Percentiles rank a stretch among this genome's conserved stretches.
Evolutionary conservation across 2,329 filamentous ascomycete genomes (phyloP).

Genomic region (Hymenoscyphus salicellus): DNA sequence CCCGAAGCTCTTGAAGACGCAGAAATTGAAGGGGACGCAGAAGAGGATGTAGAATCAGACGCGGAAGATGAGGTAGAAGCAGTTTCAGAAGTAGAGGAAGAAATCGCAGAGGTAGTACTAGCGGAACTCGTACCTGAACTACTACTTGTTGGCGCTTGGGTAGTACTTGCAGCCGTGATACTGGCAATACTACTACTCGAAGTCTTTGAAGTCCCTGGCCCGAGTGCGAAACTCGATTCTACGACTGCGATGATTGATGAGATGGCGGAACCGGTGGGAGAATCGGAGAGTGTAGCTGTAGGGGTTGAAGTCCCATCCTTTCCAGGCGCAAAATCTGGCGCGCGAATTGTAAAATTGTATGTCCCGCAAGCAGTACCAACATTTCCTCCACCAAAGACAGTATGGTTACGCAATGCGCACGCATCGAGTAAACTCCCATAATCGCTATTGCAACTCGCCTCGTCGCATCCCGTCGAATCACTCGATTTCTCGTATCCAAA

Average conservation of each 20-base stretch:
- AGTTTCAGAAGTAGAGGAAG: neutral
- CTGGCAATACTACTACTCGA: neutral
- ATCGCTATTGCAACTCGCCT: slow-evolving; percentile 9
- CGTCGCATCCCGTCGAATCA: neutral
- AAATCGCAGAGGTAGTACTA: neutral
- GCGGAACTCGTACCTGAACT: slow-evolving; percentile 1
- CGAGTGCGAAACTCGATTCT: neutral
- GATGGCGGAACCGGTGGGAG: neutral
- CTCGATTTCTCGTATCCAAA: slow-evolving; percentile 12
- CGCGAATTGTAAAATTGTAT: slow-evolving; percentile 18
- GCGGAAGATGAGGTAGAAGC: neutral
- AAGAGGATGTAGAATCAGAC: too few species aligned
- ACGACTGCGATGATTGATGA: neutral
- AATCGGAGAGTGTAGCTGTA: neutral
- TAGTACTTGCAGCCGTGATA: neutral
- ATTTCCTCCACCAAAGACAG: slow-evolving; percentile 14
- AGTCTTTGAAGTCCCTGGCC: neutral
- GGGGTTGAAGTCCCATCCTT: slow-evolving; percentile 3
- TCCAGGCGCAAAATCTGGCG: slow-evolving; percentile 6
- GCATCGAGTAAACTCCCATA: slow-evolving; percentile 11
- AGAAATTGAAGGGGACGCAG: neutral
- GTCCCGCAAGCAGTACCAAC: slow-evolving; percentile 13
- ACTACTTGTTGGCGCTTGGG: neutral
- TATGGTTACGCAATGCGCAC: slow-evolving; percentile 12
- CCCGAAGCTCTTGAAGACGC: neutral